Base-by-base conservation (phyloP, 2,329 filamentous ascomycete species). In the Fusarium sp. region DNA sequence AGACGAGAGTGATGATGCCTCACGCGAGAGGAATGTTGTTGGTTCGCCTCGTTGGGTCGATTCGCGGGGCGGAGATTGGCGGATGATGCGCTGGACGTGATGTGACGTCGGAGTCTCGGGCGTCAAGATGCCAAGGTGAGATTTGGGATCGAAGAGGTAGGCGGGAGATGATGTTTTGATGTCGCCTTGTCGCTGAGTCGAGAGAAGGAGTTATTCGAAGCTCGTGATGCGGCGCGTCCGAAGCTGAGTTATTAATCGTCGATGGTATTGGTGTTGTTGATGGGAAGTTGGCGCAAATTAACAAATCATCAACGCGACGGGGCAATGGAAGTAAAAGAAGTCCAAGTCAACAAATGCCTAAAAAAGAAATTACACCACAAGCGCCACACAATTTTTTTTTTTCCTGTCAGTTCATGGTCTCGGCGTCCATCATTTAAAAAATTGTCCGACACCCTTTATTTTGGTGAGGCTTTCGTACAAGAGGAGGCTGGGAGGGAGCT, bases 401-500 rank as follows among this genome's bases (percentile, higher is more conserved):
- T 4, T 58, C 34, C 13, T 73, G 59, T 52, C 62, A 34, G 52
- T 29, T 16, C 37, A 38, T 42, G 38, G 40, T n/a, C 31, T 52
- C n/a, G 38, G 60, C 60, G 42, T n/a, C 16, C 29, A 29, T 35
- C 24, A 42, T 42, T 40, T 56, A 42, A 42, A 62, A 56, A 20
- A 24, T 47, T 54, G 31, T 40, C 60, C 45, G 20, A 56, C 47
- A 24, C 34, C 45, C 34, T 64, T 40, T 35, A 34, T 40, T 40
- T 56, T 56, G 54, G 59, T 58, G 69, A 75, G 71, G 72, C 72
- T 72, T 67, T 63, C 34, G 22, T 14, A 27, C 10, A 2, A 9
- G 58, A 63, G 69, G 72, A 72, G 72, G 72, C 72, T 74, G n/a
- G n/a, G n/a, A n/a, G 72, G 72, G 66, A 18, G 57, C 35, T 45